Conservation (phyloP, 306 rosid genomes). For the Castanopsis chinensis region DNA sequence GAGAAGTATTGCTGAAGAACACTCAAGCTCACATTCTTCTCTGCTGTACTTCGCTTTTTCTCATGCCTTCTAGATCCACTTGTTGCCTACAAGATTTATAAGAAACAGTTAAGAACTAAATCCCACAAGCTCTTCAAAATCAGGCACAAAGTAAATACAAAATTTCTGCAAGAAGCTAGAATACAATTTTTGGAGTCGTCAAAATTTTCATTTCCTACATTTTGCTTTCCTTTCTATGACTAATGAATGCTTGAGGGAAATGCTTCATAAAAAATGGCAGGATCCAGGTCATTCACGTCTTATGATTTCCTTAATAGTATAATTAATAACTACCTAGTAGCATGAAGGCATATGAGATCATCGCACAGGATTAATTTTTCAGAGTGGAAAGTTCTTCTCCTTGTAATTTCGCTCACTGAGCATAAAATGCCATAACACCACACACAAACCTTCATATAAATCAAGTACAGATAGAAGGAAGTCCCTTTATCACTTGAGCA, state of each 20-base stretch:
- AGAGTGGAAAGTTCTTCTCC: not conserved
- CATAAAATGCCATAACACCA: not conserved
- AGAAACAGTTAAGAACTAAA: not conserved
- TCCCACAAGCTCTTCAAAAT: conserved; percentile 17
- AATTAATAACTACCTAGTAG: not conserved
- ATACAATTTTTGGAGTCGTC: not conserved
- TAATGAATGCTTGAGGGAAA: not conserved
- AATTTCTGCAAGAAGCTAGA: conserved; percentile 14
- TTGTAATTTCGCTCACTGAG: not conserved
- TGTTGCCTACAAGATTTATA: conserved; percentile 36
- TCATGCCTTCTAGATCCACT: conserved; percentile 49
- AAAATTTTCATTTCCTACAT: not conserved
- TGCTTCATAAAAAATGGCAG: not conserved
- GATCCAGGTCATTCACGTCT: not conserved
- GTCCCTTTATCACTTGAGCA: too few relatives aligned
- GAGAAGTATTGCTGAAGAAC: conserved; percentile 89
- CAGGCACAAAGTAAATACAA: conserved; percentile 7
- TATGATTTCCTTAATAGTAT: not conserved
- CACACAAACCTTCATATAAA: not conserved
- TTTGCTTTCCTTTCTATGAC: not conserved
- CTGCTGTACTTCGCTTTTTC: conserved; percentile 57
- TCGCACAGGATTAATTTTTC: not conserved
- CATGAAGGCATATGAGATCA: not conserved
- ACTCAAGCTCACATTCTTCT: conserved; percentile 79
- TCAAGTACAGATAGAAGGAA: not conserved